Evolutionary conservation across 202 grass and related monocot genomes (phyloP).

Genomic region (Carex arenaria): DNA sequence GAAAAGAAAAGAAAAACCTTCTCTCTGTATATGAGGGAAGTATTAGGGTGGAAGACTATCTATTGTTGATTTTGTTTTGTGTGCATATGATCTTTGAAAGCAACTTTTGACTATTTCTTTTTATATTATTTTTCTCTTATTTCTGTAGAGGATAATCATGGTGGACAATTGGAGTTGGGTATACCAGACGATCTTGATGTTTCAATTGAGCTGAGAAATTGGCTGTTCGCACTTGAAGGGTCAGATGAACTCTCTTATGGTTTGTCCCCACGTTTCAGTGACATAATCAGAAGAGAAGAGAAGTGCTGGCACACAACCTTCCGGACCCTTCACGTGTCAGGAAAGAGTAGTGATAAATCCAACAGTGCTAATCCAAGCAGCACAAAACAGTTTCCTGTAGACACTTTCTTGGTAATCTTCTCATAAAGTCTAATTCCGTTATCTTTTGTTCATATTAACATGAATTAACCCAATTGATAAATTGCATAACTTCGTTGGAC

Average conservation of each 20-base stretch:
- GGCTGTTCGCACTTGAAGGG: slow-evolving; percentile 98
- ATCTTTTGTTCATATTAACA: neutral
- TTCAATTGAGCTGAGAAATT: slow-evolving; percentile 79
- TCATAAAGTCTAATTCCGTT: neutral
- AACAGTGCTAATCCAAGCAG: slow-evolving; percentile 31
- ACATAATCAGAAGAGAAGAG: slow-evolving; percentile 77
- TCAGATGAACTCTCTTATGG: slow-evolving; percentile 49
- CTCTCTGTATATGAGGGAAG: neutral
- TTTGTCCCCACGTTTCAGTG: slow-evolving; percentile 33
- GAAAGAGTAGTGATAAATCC: slow-evolving; percentile 60
- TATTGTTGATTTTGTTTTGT: slow-evolving; percentile 5
- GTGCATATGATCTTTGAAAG: neutral
- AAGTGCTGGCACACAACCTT: slow-evolving; percentile 99
- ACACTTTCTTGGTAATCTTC: slow-evolving; percentile 56
- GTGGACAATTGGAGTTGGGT: slow-evolving; percentile 60
- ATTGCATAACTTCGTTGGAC: neutral
- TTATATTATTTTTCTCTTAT: neutral
- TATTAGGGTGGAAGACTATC: slow-evolving; percentile 6
- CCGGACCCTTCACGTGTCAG: slow-evolving; percentile 67
- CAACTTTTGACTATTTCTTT: slow-evolving; percentile 4
- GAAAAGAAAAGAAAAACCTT: neutral
- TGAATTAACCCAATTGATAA: neutral
- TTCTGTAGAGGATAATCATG: slow-evolving; percentile 46
- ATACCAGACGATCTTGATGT: slow-evolving; percentile 94
- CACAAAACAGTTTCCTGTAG: slow-evolving; percentile 62